These are phyloP conservation scores for Phoenix roebelenii DNA, from an alignment of 176 grass and related monocot genomes.

Conservation along the genomic window DNA sequence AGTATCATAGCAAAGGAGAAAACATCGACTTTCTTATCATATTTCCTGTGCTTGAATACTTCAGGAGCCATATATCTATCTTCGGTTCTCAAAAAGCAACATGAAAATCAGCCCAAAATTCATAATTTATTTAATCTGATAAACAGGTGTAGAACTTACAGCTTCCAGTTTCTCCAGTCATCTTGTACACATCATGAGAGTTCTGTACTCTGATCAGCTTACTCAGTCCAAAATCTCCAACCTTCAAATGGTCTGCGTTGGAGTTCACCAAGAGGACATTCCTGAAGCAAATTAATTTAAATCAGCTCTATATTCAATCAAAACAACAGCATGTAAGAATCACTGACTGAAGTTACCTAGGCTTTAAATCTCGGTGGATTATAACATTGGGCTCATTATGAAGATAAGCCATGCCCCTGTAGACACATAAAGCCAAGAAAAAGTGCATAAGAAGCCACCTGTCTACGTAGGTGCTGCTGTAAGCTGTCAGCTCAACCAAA, in stretches of 20 bases:
- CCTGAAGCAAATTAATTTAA: conserved; percentile 35
- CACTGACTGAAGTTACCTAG: conserved; percentile 49
- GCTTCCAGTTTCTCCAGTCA: conserved; percentile 98
- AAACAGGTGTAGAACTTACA: conserved; percentile 48
- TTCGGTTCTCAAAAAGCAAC: conserved; percentile 23
- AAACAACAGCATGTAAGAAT: conserved; percentile 12
- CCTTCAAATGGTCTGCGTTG: conserved; percentile 90
- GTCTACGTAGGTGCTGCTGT: too few relatives aligned
- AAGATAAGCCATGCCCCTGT: conserved; percentile 98
- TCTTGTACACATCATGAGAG: conserved; percentile 90
- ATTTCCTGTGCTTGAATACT: conserved; percentile 96
- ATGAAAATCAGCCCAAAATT: conserved; percentile 3
- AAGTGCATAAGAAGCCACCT: too few relatives aligned
- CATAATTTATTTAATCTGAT: conserved; percentile 5
- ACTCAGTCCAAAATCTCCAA: conserved; percentile 98
- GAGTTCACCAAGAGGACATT: conserved; percentile 96
- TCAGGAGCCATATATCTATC: conserved; percentile 99
- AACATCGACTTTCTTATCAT: conserved; percentile 99
- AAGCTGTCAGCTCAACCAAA: too few relatives aligned
- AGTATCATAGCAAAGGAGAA: conserved; percentile 99
- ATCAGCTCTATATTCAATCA: conserved; percentile 20
- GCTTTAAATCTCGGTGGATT: conserved; percentile 92
- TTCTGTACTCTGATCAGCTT: conserved; percentile 91
- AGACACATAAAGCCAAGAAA: not conserved
- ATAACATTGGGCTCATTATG: conserved; percentile 99